Evolutionary conservation across 2,329 filamentous ascomycete genomes (phyloP).

Genomic region (Fusarium sacchari): DNA sequence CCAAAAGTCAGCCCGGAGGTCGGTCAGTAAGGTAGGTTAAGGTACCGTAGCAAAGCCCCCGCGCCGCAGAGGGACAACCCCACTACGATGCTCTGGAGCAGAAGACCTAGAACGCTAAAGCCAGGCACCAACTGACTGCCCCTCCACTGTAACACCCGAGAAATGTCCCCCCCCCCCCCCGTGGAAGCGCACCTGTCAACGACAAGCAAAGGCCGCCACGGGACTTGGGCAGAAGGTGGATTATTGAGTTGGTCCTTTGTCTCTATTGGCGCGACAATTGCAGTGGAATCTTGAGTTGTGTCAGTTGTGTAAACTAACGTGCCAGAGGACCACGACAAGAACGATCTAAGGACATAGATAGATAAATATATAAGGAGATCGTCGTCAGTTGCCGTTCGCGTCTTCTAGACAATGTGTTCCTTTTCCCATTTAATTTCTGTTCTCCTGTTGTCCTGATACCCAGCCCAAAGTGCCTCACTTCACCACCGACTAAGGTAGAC

Average conservation of each 20-base stretch:
- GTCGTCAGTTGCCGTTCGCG: neutral
- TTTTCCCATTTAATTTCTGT: neutral
- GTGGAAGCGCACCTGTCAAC: slow-evolving; percentile 42
- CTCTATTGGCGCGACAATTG: slow-evolving; percentile 41
- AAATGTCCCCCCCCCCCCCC: slow-evolving; percentile 21
- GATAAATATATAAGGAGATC: slow-evolving; percentile 13
- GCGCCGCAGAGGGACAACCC: slow-evolving; percentile 7
- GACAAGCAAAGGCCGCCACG: slow-evolving; percentile 32
- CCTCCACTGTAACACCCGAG: slow-evolving; percentile 23
- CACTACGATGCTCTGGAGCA: slow-evolving; percentile 2
- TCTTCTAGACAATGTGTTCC: neutral
- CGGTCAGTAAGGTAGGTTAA: no score
- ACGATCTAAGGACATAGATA: neutral
- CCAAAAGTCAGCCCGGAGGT: slow-evolving; percentile 12
- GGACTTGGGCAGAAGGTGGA: slow-evolving; percentile 8
- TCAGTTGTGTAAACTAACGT: slow-evolving; percentile 1
- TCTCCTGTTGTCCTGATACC: slow-evolving; percentile 9
- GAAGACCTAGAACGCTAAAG: slow-evolving; percentile 9
- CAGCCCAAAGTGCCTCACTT: neutral
- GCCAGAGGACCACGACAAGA: slow-evolving; percentile 6
- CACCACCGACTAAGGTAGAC: neutral
- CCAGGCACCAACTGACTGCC: slow-evolving; percentile 16
- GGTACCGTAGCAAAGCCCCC: slow-evolving; percentile 19
- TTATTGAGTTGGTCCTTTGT: slow-evolving; percentile 3
- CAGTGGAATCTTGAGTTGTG: slow-evolving; percentile 2